These are phyloP conservation scores for Cyberlindnera maclurae DNA, from an alignment of 805 yeast genomes.

Conservation along the genomic window DNA sequence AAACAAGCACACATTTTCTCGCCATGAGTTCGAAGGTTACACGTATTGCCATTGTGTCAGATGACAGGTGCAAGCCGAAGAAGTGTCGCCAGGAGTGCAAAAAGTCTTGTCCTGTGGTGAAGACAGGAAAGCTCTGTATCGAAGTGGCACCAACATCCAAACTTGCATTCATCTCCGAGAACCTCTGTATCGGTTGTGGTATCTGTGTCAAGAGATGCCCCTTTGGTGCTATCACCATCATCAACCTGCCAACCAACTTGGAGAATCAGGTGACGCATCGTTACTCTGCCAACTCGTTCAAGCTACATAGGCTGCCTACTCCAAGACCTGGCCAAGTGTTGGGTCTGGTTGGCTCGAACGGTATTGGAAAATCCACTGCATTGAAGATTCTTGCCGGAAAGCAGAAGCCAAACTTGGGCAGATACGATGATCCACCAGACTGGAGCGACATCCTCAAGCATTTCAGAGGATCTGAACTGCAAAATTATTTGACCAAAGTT, in stretches of 20 bases:
- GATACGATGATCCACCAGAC: slow-evolving; percentile 92
- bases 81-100: slow-evolving; percentile 98
- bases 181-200: slow-evolving; percentile 98
- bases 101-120: slow-evolving; percentile 94
- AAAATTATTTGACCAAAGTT: slow-evolving; percentile 89
- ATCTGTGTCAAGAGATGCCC: slow-evolving; percentile 98
- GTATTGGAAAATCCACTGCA: slow-evolving; percentile 98
- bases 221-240: slow-evolving; percentile 92
- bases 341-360: slow-evolving; percentile 97
- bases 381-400: slow-evolving; percentile 94
- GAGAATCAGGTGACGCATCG: slow-evolving; percentile 92
- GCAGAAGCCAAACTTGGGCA: slow-evolving; percentile 94
- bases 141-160: slow-evolving; percentile 89
- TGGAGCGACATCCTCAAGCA: slow-evolving; percentile 90
- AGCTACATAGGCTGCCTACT: slow-evolving; percentile 92
- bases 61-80: slow-evolving; percentile 95
- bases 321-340: slow-evolving; percentile 99
- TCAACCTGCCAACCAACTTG: slow-evolving; percentile 92
- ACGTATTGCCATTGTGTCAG: slow-evolving; percentile 94
- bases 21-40: slow-evolving; percentile 30
- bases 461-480: slow-evolving; percentile 96
- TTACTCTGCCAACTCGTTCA: slow-evolving; percentile 96
- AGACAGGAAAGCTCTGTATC: slow-evolving; percentile 95
- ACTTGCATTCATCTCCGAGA: slow-evolving; percentile 92
- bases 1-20: not conserved